Base-by-base conservation (phyloP, 192 early-diverging fungal genomes). In the Coemansia sp. region DNA sequence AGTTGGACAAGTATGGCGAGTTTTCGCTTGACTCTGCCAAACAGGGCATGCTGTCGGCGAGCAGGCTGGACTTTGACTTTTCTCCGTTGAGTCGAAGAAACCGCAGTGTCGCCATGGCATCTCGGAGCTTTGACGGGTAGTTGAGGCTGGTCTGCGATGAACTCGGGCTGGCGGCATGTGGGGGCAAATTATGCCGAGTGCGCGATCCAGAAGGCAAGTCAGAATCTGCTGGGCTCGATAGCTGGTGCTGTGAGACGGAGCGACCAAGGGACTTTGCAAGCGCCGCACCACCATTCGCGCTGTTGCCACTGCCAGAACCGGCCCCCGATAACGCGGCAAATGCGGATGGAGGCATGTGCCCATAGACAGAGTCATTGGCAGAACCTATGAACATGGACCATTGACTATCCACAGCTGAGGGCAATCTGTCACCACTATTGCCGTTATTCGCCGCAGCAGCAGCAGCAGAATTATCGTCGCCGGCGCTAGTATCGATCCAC, bases 121-220 rank as follows among this genome's bases (percentile, higher is more conserved):
- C 81, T 73, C 81, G 81, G 47, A 84, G 73, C 65, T 84, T 84
- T 15, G 81, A 84, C 51, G 81, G 81, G 55, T 84, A 84, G 62
- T 67, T 73, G 11, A 75, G 73, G 24, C 72, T 84, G 10, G 81
- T 71, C 16, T 84, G 81, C 42, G 81, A 84, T 12, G 81, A 78
- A 52, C 69, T 75, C 8, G 81, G 81, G 42, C 81, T 84, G 60
- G 69, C 59, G 10, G 66, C 55, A 16, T 67, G 62, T 3, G 65
- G 61, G 16, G 68, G 60, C 34, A 69, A 44, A 31, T 47, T 66
- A 15, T 63, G 76, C 15, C 76, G 76, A 47, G 60, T 44, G 16
- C 55, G 62, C 38, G 61, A 36, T 12, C 63, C 34, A 18, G 67
- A 22, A 22, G 41, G 55, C 31, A 59, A 9, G 12, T 76, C 61